phyloP scores from a whole-genome alignment of 2,329 filamentous ascomycete genomes.

The Botrytis byssoidea region DNA sequence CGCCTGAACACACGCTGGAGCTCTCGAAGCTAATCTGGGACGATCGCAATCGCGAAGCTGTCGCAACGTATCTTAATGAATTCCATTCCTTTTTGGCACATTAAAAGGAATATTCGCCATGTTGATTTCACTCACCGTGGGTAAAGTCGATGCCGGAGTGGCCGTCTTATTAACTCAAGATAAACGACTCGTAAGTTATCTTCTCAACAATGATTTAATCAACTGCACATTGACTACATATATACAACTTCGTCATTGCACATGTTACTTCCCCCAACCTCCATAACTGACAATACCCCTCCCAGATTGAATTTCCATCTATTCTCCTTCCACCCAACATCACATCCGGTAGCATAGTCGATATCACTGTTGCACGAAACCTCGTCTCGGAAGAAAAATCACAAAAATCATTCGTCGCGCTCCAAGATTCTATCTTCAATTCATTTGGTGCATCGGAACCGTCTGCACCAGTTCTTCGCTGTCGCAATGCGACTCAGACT shows the following conservation, averaged over 20 bases:
- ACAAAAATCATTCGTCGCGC: slow-evolving; percentile 71
- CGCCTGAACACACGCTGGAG: slow-evolving; percentile 3
- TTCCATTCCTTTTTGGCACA: not conserved
- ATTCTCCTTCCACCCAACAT: slow-evolving; percentile 96
- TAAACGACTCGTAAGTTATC: slow-evolving; percentile 76
- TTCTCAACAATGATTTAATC: not conserved
- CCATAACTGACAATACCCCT: slow-evolving; percentile 26
- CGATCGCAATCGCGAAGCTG: slow-evolving; percentile 25
- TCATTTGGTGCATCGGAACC: slow-evolving; percentile 84
- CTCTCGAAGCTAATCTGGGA: slow-evolving; percentile 4
- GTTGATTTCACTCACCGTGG: slow-evolving; percentile 96
- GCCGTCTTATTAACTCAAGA: slow-evolving; percentile 95
- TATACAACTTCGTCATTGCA: slow-evolving; percentile 7
- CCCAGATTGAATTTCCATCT: slow-evolving; percentile 97
- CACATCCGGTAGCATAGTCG: slow-evolving; percentile 92
- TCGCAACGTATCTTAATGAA: slow-evolving; percentile 30
- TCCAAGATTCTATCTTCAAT: slow-evolving; percentile 86
- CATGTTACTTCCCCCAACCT: slow-evolving; percentile 5
- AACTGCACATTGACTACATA: not conserved
- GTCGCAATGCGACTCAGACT: slow-evolving; percentile 97
- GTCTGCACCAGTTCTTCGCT: slow-evolving; percentile 73
- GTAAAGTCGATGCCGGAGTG: slow-evolving; percentile 98
- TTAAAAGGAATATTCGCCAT: slow-evolving; percentile 49
- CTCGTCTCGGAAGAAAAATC: slow-evolving; percentile 71
- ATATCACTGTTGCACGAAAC: slow-evolving; percentile 93